A percentile compares a stretch with the other conserved stretches of the same genome.
Conservation (phyloP, 2,329 filamentous ascomycete genomes). For the Diaporthe sp. region DNA sequence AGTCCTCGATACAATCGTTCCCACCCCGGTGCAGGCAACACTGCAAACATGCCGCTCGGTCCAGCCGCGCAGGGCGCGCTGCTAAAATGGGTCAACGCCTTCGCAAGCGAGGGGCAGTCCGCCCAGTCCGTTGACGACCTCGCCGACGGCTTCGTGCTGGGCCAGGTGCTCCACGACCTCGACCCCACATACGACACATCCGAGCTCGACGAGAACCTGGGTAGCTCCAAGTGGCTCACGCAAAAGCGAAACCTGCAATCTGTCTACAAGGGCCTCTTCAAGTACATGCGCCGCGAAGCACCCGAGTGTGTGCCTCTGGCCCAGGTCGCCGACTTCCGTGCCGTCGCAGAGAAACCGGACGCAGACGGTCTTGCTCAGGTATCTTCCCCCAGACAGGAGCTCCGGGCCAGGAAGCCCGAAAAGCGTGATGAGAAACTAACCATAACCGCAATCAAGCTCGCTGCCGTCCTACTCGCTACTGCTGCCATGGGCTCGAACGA, state of each 20-base stretch:
- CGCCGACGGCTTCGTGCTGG: constrained; percentile 66
- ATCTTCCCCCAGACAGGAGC: constrained; percentile 39
- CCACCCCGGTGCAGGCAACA: constrained; percentile 18
- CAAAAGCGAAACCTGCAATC: constrained; percentile 95
- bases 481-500: constrained; percentile 48
- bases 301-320: constrained; percentile 65
- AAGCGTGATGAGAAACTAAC: constrained; percentile 6
- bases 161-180: constrained; percentile 68
- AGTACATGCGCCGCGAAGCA: constrained; percentile 71
- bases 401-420: not conserved
- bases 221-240: constrained; percentile 59
- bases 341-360: constrained; percentile 69
- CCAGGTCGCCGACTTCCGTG: constrained; percentile 67
- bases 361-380: constrained; percentile 67
- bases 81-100: constrained; percentile 67
- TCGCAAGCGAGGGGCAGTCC: constrained; percentile 55
- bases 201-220: constrained; percentile 62
- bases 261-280: constrained; percentile 87
- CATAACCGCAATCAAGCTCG: constrained; percentile 39
- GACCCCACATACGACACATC: constrained; percentile 68
- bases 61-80: constrained; percentile 65
- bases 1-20: constrained; percentile 24
- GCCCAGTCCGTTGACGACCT: constrained; percentile 65
- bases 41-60: constrained; percentile 54
- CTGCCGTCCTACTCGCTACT: constrained; percentile 47